Base-by-base conservation (phyloP, 2,329 filamentous ascomycete species). In the Sodiomyces alkalinus region DNA sequence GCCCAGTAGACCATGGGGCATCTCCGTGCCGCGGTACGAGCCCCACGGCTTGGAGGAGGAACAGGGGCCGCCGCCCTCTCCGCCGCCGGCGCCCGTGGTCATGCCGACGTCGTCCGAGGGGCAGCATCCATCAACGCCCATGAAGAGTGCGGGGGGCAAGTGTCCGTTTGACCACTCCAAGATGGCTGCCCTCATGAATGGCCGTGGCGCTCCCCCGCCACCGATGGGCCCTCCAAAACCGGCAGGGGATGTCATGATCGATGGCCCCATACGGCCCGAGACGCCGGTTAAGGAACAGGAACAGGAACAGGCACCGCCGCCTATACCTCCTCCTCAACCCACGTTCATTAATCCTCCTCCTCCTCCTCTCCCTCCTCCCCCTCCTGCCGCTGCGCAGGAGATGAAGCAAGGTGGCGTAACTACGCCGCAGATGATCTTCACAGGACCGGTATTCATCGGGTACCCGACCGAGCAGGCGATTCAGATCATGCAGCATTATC, bases 1-100 rank as follows among this genome's bases (percentile, higher is more conserved):
- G 10, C 87, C 87, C 5, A 92, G 80, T 49, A 68, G 87, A 24
- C 87, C 87, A 10, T 94, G 86, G 86, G 86, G 86, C 5, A 92
- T 94, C 29, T 71, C 73, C 5, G 76, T 94, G 0, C 86, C 86
- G 3, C 51, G 70, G 20, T 60, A 66, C 36, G 58, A 66, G 28
- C 37, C 48, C 5, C 43, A 49, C 13, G 48, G 47, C 4, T 41
- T 52, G 17, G 52, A 51, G 7, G 27, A 21, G n/a, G 43, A 47
- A 9, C 45, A 48, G 10, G 47, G 49, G 13, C 55, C 60, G 26
- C 64, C 64, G 3, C 47, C 58, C 13, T 72, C 68, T 7, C 68
- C 68, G 12, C 68, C 70, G 4, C 60, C 72, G 4, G 68, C 70
- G 2, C 63, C 68, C 2, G 64, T 68, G 2, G 56, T 57, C 19